phyloP scores from a whole-genome alignment of 192 early-diverging fungal species.

The Coemansia sp. region DNA sequence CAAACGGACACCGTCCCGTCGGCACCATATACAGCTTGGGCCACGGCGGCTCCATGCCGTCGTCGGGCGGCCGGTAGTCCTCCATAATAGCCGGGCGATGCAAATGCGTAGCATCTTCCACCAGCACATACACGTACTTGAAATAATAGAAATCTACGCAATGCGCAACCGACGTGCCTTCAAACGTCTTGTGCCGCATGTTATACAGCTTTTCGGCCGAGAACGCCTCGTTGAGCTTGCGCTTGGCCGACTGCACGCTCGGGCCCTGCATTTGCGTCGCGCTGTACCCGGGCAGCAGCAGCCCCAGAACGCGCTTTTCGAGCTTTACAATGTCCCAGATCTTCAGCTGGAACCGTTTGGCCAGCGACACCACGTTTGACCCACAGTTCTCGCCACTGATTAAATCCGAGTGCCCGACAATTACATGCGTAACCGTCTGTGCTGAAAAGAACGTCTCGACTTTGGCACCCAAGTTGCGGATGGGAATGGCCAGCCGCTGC shows the following conservation, averaged over 20 bases:
- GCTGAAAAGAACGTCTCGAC: conserved; percentile 56
- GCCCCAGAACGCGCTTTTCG: conserved; percentile 43
- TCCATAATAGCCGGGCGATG: conserved; percentile 50
- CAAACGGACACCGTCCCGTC: conserved; percentile 55
- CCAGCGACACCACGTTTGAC: conserved; percentile 39
- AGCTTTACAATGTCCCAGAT: conserved; percentile 51
- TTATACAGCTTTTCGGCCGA: conserved; percentile 44
- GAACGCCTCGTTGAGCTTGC: conserved; percentile 53
- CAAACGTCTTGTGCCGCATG: conserved; percentile 49
- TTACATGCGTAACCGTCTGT: conserved; percentile 54
- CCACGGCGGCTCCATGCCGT: conserved; percentile 50
- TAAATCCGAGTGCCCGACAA: conserved; percentile 23
- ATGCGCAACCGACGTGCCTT: conserved; percentile 37
- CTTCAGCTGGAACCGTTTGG: conserved; percentile 42
- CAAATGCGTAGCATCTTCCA: conserved; percentile 49
- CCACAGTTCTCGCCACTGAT: conserved; percentile 22
- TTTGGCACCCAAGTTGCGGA: conserved; percentile 33
- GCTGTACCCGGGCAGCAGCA: conserved; percentile 46
- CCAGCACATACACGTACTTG: conserved; percentile 52
- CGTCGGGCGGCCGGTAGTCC: conserved; percentile 49
- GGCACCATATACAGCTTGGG: conserved; percentile 58
- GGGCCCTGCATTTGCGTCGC: conserved; percentile 25
- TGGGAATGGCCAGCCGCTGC: conserved; percentile 38
- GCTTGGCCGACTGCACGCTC: conserved; percentile 46
- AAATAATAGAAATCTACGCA: conserved; percentile 53